phyloP scores from a whole-genome alignment of 225 moss, liverwort and hornwort genomes.

The Ulota crispa region DNA sequence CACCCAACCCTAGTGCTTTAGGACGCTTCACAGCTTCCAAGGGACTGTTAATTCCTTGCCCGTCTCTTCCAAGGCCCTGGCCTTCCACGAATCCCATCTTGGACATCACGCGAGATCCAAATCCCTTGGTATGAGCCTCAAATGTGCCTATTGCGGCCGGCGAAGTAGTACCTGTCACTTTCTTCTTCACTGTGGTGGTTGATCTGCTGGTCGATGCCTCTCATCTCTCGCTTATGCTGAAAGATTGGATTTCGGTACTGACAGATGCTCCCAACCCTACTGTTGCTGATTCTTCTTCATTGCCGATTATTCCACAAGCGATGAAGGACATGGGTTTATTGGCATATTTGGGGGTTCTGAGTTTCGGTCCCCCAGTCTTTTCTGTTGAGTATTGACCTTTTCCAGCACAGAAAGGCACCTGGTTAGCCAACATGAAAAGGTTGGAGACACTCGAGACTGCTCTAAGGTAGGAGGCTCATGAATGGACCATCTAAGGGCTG shows the following conservation, averaged over 20 bases:
- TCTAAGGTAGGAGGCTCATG: background rate
- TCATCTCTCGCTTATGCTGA: conserved; percentile 28
- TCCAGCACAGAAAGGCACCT: conserved; percentile 4
- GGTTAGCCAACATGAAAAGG: background rate
- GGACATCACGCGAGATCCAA: conserved; percentile 94
- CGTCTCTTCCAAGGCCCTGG: conserved; percentile 79
- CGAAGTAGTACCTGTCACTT: conserved; percentile 8
- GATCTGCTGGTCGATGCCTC: conserved; percentile 50
- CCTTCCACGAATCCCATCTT: conserved; percentile 94
- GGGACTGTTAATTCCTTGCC: conserved; percentile 81
- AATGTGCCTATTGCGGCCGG: conserved; percentile 58
- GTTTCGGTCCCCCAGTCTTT: conserved; percentile 26
- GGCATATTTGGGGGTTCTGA: conserved; percentile 52
- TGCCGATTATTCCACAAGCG: conserved; percentile 55
- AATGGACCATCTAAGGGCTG: no score
- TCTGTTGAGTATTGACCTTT: conserved; percentile 30
- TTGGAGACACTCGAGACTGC: conserved; percentile 5
- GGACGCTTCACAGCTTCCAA: conserved; percentile 84
- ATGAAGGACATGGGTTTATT: conserved; percentile 80
- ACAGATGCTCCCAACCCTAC: conserved; percentile 26
- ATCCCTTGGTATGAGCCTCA: conserved; percentile 88
- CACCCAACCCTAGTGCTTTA: conserved; percentile 89
- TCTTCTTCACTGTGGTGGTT: conserved; percentile 19
- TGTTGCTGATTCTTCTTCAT: conserved; percentile 43
- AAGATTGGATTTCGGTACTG: conserved; percentile 19